Evolutionary conservation across 768 basidiomycete genomes (phyloP).

Genomic region (Galerina marginata): DNA sequence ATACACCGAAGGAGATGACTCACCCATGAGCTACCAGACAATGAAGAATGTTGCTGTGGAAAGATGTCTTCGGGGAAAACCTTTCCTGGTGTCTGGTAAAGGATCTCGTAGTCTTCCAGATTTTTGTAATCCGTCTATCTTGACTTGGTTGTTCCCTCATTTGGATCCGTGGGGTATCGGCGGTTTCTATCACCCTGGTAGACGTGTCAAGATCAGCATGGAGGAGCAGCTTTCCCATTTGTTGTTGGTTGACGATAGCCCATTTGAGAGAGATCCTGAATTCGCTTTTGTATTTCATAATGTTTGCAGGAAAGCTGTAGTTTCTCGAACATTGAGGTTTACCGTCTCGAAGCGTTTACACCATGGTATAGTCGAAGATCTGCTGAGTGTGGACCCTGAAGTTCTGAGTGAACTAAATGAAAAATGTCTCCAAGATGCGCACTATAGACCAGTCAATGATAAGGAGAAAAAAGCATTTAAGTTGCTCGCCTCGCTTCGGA

Average conservation of each 20-base stretch:
- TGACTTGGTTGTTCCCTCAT: conserved; percentile 16
- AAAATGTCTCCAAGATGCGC: not conserved
- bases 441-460: not conserved
- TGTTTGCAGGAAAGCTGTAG: not conserved
- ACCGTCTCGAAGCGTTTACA: not conserved
- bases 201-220: conserved; percentile 8
- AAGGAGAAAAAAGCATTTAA: not conserved
- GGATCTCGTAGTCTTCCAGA: not conserved
- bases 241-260: not conserved
- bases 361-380: not conserved
- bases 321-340: not conserved
- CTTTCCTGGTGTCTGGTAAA: not conserved
- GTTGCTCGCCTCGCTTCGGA: not conserved
- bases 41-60: not conserved
- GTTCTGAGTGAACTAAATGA: not conserved
- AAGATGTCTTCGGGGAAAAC: not conserved
- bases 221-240: conserved; percentile 16
- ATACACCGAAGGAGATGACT: not conserved
- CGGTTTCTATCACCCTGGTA: conserved; percentile 16
- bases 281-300: not conserved
- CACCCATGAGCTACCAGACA: conserved; percentile 2
- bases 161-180: conserved; percentile 22
- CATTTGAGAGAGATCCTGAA: not conserved
- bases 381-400: not conserved
- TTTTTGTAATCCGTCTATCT: not conserved